A percentile compares a stretch with the other conserved stretches of the same genome.
These are phyloP conservation scores for Lenzites betulinus DNA, from an alignment of 768 basidiomycete species.

Conservation along the genomic window DNA sequence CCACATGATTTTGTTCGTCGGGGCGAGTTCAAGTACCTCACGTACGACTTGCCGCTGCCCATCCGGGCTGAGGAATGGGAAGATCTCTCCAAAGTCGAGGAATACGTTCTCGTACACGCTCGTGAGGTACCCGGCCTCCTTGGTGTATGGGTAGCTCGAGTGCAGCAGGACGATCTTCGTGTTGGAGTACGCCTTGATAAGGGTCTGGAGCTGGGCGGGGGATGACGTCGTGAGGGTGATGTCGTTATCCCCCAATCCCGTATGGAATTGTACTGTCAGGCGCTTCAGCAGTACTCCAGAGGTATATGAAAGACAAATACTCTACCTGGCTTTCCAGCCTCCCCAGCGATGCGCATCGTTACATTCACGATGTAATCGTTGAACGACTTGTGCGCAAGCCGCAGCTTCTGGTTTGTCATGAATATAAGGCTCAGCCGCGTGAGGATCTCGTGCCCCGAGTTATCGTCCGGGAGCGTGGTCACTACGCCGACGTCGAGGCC, in stretches of 20 bases:
- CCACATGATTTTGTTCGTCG: slow-evolving; percentile 82
- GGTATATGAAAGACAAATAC: neutral
- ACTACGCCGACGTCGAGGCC: slow-evolving; percentile 55
- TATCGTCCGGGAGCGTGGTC: neutral
- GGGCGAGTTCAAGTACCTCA: slow-evolving; percentile 69
- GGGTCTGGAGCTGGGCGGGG: slow-evolving; percentile 66
- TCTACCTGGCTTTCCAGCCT: slow-evolving; percentile 61
- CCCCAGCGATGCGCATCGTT: slow-evolving; percentile 53
- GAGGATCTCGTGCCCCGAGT: slow-evolving; percentile 32
- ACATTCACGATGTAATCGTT: slow-evolving; percentile 69
- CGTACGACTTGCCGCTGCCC: slow-evolving; percentile 63
- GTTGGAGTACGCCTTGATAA: slow-evolving; percentile 64
- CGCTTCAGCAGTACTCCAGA: neutral
- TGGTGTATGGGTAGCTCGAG: slow-evolving; percentile 75
- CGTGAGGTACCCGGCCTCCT: slow-evolving; percentile 77
- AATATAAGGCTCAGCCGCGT: slow-evolving; percentile 37
- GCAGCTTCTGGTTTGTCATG: slow-evolving; percentile 41
- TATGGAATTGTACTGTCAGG: slow-evolving; percentile 76
- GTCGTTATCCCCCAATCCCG: slow-evolving; percentile 77
- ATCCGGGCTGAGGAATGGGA: slow-evolving; percentile 61
- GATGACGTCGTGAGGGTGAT: slow-evolving; percentile 58
- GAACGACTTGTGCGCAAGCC: slow-evolving; percentile 60
- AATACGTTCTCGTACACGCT: slow-evolving; percentile 74
- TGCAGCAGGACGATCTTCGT: slow-evolving; percentile 71
- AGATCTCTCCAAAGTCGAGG: slow-evolving; percentile 80